Base-by-base conservation (phyloP, 495 filamentous ascomycete species). In the Penicillium steckii region DNA sequence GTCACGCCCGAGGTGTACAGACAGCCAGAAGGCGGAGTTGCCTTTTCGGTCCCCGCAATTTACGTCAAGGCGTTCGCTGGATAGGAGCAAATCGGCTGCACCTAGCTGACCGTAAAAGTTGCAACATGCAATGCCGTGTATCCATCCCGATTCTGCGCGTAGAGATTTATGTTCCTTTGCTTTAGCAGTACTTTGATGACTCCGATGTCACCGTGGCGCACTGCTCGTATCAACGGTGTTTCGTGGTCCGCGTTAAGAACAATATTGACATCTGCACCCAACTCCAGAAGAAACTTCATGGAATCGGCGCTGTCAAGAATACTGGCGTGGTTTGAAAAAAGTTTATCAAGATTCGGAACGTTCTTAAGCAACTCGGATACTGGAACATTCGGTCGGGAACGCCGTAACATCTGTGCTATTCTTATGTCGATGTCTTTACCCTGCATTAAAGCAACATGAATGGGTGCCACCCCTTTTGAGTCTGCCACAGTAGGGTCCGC, bases 231-330 rank as follows among this genome's bases (percentile, higher is more conserved):
- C 42, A 45, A 45, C 23, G 42, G 42, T 26, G 42, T 26, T 45
- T 45, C 23, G n/a, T 30, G 3, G 23, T 45, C 42, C 42, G 23
- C 26, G 10, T 45, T 45, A 41, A 41, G 37, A 30, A 45, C 19
- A 19, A n/a, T 26, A 45, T 45, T 45, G 23, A 45, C 42, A 45
- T 45, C 26, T 45, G 42, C 42, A 26, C 42, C 42, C 42, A 45
- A 29, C 23, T 45, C 23, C 23, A 29, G 42, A 45, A 45, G 42
- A 15, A 45, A 17, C 42, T n/a, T 45, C 42, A 45, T 26, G 24
- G n/a, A n/a, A n/a, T 45, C 13, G 42, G 42, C 42, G 26, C 26
- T 45, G 23, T 29, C 13, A 18, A 17, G 26, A 26, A 13, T 29
- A 26, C 19, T 30, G 26, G 42, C 26, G 26, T 45, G 42, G 23